Evolutionary conservation across 2,329 filamentous ascomycete species (phyloP).

Genomic region (Fusarium verticillioides): DNA sequence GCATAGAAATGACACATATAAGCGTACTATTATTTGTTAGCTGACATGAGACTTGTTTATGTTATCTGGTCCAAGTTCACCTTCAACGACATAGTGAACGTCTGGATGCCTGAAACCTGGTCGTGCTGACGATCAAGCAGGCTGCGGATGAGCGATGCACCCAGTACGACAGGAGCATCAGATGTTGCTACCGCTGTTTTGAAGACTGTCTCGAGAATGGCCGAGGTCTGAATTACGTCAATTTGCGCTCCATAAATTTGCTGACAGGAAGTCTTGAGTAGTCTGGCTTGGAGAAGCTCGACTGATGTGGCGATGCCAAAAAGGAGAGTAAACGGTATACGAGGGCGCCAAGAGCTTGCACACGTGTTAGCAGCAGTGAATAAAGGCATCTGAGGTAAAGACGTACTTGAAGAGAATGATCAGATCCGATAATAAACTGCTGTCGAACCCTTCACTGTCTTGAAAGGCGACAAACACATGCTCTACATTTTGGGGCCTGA

Average conservation of each 20-base stretch:
- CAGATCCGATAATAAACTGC: constrained; percentile 75
- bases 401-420: constrained; percentile 74
- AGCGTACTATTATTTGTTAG: constrained; percentile 67
- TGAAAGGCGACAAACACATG: constrained; percentile 79
- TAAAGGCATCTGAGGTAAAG: background rate
- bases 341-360: constrained; percentile 72
- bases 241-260: constrained; percentile 78
- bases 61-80: constrained; percentile 50
- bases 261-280: constrained; percentile 75
- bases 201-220: constrained; percentile 79
- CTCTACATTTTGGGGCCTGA: constrained; percentile 62
- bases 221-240: constrained; percentile 77
- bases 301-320: constrained; percentile 86
- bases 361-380: constrained; percentile 45
- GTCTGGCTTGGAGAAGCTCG: constrained; percentile 79
- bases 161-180: constrained; percentile 69
- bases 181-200: constrained; percentile 69
- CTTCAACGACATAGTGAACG: constrained; percentile 76
- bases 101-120: constrained; percentile 79
- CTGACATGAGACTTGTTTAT: background rate
- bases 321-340: constrained; percentile 80
- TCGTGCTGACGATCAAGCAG: constrained; percentile 79
- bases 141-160: constrained; percentile 69
- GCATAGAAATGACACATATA: constrained; percentile 90
- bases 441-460: constrained; percentile 86